Evolutionary conservation across 768 basidiomycete genomes (phyloP).

Genomic region (Suillus alpinus): DNA sequence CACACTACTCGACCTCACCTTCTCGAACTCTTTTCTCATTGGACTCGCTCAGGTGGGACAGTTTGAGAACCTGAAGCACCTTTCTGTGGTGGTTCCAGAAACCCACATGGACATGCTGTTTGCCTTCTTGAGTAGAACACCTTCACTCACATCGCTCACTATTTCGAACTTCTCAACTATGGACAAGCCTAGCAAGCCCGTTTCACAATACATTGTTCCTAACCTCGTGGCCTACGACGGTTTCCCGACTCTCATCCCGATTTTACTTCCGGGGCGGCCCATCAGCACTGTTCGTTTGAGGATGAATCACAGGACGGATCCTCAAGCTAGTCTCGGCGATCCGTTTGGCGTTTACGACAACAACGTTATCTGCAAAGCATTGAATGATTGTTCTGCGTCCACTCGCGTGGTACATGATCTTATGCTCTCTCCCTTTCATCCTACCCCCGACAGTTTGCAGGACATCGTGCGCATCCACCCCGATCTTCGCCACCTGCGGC

Average conservation of each 20-base stretch:
- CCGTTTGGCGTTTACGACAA: neutral
- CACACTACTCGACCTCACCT: neutral
- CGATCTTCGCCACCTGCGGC: neutral
- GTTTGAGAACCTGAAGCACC: neutral
- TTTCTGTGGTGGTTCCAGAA: neutral
- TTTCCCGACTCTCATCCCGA: neutral
- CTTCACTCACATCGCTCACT: neutral
- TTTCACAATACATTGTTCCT: neutral
- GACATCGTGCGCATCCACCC: slow-evolving; percentile 2
- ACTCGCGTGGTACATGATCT: neutral
- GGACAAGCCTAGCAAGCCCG: neutral
- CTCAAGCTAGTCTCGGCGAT: neutral
- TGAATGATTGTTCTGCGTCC: neutral
- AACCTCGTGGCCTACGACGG: neutral
- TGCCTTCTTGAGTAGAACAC: neutral
- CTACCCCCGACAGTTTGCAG: neutral
- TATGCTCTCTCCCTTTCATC: neutral
- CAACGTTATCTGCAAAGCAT: neutral
- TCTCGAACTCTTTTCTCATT: neutral
- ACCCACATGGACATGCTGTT: neutral
- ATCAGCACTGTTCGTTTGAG: neutral
- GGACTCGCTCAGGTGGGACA: neutral
- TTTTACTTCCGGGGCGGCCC: neutral
- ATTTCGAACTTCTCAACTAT: neutral
- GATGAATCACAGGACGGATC: neutral